phyloP scores from a whole-genome alignment of 495 filamentous ascomycete genomes.

The Aspergillus campestris region DNA sequence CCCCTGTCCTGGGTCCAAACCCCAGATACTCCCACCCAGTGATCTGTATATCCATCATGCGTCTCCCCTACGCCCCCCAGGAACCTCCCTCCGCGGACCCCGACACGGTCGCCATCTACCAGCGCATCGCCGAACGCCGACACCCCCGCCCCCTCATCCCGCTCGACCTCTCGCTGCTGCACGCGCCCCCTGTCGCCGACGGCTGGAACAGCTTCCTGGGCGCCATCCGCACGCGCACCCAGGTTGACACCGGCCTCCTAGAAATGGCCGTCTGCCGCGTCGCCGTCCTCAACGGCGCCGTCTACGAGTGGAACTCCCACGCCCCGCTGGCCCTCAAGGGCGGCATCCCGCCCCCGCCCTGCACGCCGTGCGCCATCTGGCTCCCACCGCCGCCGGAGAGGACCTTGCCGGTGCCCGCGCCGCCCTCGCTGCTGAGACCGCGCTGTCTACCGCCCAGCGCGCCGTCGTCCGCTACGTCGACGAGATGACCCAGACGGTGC shows the following conservation, averaged over 20 bases:
- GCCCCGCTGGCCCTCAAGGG: constrained; percentile 50
- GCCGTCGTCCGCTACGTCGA: constrained; percentile 49
- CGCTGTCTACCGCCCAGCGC: constrained; percentile 16
- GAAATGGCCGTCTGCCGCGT: constrained; percentile 45
- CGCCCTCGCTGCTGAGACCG: too few species aligned
- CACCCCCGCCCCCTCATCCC: constrained; percentile 53
- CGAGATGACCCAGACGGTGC: constrained; percentile 35
- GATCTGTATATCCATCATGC: constrained; percentile 35
- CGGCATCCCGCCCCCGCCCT: constrained; percentile 37
- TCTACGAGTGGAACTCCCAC: constrained; percentile 76
- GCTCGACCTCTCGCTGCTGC: constrained; percentile 62
- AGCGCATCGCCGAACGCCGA: constrained; percentile 52
- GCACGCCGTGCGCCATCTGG: constrained; percentile 33
- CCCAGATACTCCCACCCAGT: too few species aligned
- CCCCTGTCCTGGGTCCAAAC: too few species aligned
- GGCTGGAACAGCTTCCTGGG: constrained; percentile 72
- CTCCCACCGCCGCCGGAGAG: constrained; percentile 24
- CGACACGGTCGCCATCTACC: constrained; percentile 42
- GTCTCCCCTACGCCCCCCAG: constrained; percentile 54
- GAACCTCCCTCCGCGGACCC: constrained; percentile 28
- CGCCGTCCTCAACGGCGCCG: constrained; percentile 61
- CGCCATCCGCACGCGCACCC: constrained; percentile 54
- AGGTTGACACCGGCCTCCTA: constrained; percentile 50
- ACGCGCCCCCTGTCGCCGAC: constrained; percentile 59
- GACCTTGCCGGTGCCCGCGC: constrained; percentile 7